Base-by-base conservation (phyloP, 345 rosid genomes). In the Hirschfeldia incana region DNA sequence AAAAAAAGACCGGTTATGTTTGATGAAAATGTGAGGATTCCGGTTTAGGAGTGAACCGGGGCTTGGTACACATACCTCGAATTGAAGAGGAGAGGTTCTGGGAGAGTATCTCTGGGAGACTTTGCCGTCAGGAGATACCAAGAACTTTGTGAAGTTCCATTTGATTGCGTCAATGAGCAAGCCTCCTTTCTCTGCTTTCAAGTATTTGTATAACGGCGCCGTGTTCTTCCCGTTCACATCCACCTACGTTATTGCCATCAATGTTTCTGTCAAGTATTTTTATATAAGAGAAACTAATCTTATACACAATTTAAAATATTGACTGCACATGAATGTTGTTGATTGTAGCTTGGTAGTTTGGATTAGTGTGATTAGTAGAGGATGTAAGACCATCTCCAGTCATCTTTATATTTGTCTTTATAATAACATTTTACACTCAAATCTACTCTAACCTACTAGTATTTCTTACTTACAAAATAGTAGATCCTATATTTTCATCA, bases 121-220 rank as follows among this genome's bases (percentile, higher is more conserved):
- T 77, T 85, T 88, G 30, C 98, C 98, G 74, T 87, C 86, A 76
- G 87, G 89, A 77, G 89, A 82, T 2, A 90, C 90, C 85, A 94
- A 81, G 82, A 92, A 91, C 75, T 92, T 94, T 1, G 98, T 92
- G 86, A 94, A 94, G 76, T 94, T 94, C 98, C 98, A 94, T 69
- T 94, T 94, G 84, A 94, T 91, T 58, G 89, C 88, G 33, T 89
- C 92, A 81, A 87, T 93, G 1, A 94, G 79, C 53, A 67, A 83
- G 39, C 97, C 97, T 13, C 95, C 94, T 81, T 94, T 91, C 85
- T 91, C 85, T 10, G 95, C 82, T 80, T 94, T 94, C 32, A 92
- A 83, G 83, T 85, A 94, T 80, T 87, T 87, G 92, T 87, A 92
- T 62, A 94, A 79, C 7, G 94, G 94, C 26, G 90, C 90, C 5